A percentile compares a stretch with the other conserved stretches of the same genome.
These are phyloP conservation scores for Thecaphora thlaspeos DNA, from an alignment of 1,284 basidiomycete genomes.

Conservation along the genomic window DNA sequence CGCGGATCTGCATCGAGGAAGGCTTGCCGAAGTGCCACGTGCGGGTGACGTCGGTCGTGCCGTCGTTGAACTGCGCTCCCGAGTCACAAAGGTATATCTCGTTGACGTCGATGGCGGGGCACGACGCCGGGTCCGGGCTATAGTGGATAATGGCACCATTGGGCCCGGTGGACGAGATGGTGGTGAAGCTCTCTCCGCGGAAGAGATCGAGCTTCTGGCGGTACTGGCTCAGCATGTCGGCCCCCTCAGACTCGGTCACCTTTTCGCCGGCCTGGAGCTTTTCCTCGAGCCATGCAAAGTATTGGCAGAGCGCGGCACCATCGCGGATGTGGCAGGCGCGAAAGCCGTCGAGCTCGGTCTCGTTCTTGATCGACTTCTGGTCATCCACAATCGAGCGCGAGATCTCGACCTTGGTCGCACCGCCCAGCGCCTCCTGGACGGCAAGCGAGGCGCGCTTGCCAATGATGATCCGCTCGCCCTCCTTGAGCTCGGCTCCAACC, in stretches of 20 bases:
- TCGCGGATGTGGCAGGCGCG: slow-evolving; percentile 84
- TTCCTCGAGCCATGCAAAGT: slow-evolving; percentile 90
- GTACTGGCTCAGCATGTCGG: slow-evolving; percentile 75
- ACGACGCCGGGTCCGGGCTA: slow-evolving; percentile 72
- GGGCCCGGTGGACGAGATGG: slow-evolving; percentile 82
- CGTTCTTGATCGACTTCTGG: slow-evolving; percentile 87
- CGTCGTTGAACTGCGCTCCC: slow-evolving; percentile 84
- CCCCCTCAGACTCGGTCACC: slow-evolving; percentile 78
- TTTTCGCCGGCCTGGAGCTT: slow-evolving; percentile 68
- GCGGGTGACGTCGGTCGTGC: slow-evolving; percentile 90
- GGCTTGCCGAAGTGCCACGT: slow-evolving; percentile 85
- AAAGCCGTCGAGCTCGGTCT: slow-evolving; percentile 82
- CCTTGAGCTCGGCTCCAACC: slow-evolving; percentile 23
- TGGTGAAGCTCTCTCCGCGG: slow-evolving; percentile 84
- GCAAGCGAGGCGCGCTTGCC: slow-evolving; percentile 53
- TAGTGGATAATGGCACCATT: slow-evolving; percentile 97
- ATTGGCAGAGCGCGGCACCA: slow-evolving; percentile 76
- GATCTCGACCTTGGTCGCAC: slow-evolving; percentile 36
- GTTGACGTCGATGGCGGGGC: slow-evolving; percentile 66
- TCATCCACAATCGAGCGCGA: slow-evolving; percentile 67
- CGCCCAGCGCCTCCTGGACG: slow-evolving; percentile 54
- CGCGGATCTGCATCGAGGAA: slow-evolving; percentile 75
- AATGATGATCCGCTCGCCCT: slow-evolving; percentile 42
- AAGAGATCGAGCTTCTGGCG: slow-evolving; percentile 76
- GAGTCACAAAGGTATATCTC: slow-evolving; percentile 87